Conservation (phyloP, 371 early-diverging fungal genomes). For the Mortierella sp. region DNA sequence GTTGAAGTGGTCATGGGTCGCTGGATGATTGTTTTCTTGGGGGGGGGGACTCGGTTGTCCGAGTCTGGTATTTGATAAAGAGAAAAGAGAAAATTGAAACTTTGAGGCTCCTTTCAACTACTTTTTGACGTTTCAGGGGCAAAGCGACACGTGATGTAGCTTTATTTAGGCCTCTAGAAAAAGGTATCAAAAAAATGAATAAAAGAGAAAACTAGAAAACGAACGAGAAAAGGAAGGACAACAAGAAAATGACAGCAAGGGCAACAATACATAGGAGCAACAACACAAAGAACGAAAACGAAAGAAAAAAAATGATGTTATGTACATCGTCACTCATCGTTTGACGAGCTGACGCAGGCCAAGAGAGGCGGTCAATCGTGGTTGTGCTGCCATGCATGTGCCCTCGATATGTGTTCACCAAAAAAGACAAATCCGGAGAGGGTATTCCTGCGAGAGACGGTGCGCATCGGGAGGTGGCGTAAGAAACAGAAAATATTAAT, state of each 20-base stretch:
- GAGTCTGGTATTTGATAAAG: not conserved
- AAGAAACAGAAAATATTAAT: not conserved
- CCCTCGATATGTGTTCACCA: slow-evolving; percentile 62
- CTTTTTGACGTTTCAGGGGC: not conserved
- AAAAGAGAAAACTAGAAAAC: not conserved
- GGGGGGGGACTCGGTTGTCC: not conserved
- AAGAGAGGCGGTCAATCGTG: slow-evolving; percentile 11
- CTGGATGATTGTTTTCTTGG: not conserved
- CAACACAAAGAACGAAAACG: not conserved
- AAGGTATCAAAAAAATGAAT: not conserved
- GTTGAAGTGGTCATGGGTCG: slow-evolving; percentile 1
- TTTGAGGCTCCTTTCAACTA: not conserved
- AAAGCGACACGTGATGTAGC: not conserved
- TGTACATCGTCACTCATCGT: slow-evolving; percentile 14
- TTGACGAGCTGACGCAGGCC: slow-evolving; percentile 6
- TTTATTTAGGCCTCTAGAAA: too few species aligned
- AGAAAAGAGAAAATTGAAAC: not conserved
- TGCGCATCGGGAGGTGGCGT: not conserved
- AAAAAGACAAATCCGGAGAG: not conserved
- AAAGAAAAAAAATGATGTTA: slow-evolving; percentile 4
- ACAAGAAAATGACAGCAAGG: not conserved
- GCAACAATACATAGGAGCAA: not conserved
- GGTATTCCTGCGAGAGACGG: not conserved
- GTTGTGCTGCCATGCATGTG: slow-evolving; percentile 10
- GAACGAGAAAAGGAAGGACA: not conserved